Base-by-base conservation (phyloP, 1,284 basidiomycete genomes). In the Rhodotorula sp. region DNA sequence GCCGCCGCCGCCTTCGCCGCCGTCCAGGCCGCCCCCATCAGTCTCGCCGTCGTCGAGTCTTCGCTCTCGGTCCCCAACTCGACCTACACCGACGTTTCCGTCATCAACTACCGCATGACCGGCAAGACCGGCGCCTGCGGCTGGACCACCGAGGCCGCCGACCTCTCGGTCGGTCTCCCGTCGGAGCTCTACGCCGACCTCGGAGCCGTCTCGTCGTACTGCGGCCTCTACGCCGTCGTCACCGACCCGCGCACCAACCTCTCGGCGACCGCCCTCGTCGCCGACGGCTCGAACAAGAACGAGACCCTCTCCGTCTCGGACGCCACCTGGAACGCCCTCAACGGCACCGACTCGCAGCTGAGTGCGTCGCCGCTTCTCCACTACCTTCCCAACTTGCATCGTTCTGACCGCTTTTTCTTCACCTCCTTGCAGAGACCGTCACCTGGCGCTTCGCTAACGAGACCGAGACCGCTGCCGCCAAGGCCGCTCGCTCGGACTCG, bases 131-230 rank as follows among this genome's bases (percentile, higher is more conserved):
- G 75, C 31, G 75, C 75, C 26, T 76, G 75, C 61, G 68, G 67
- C 43, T 64, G 70, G 67, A 64, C 69, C 69, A 68, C 65, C 23
- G 15, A 67, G 49, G 71, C 74, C 58, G 31, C 59, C 10, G 70
- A 70, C 65, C n/a, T 64, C 64, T 73, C 75, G 58, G 76, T 71
- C 64, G 73, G 73, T 59, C 73, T 77, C 51, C 76, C 76, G n/a
- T 56, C 62, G 68, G 73, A 75, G 64, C 56, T 64, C 61, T 56
- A 77, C 76, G 43, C 56, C 57, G 67, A 70, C n/a, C 67, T 72
- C 65, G 63, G 31, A 34, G 39, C 65, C 52, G 73, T 72, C 64
- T 75, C 73, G n/a, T 49, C 73, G 49, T 75, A 70, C 76, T 77
- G 76, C 60, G 76, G 76, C 26, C 18, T 62, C 26, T 77, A 66